These are phyloP conservation scores for Trichoderma asperelloides DNA, from an alignment of 495 filamentous ascomycete species.

Conservation along the genomic window DNA sequence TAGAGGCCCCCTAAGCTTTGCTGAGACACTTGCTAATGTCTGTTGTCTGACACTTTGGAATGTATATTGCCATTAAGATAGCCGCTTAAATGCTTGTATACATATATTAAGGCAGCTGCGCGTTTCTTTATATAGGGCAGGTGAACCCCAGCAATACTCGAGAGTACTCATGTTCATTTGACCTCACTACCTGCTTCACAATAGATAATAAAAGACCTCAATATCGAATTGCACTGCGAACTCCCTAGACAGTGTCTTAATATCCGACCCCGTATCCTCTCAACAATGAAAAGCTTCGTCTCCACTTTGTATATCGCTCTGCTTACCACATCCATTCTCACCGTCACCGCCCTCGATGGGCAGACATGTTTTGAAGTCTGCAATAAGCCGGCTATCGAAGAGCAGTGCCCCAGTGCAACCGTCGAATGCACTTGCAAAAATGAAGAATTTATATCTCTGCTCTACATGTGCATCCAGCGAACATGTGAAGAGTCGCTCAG, in stretches of 20 bases:
- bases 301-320: not conserved
- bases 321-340: not conserved
- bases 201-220: not conserved
- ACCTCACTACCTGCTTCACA: too few species aligned
- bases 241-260: not conserved
- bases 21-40: not conserved
- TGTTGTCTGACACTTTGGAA: not conserved
- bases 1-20: not conserved
- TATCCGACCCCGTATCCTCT: not conserved
- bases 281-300: not conserved
- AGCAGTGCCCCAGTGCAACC: not conserved
- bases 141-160: too few species aligned
- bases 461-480: constrained; percentile 3
- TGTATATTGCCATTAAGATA: not conserved
- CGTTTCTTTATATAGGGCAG: too few species aligned
- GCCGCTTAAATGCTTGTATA: not conserved
- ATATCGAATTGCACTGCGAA: not conserved
- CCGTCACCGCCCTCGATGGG: not conserved
- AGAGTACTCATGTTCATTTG: too few species aligned
- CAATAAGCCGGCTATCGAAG: not conserved
- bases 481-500: not conserved
- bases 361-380: not conserved
- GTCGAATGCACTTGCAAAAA: not conserved
- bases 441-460: not conserved
- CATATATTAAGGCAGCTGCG: not conserved